A percentile compares a stretch with the other conserved stretches of the same genome.
Conservation (phyloP, 2,329 filamentous ascomycete species). For the Zymoseptoria pseudotritici region DNA sequence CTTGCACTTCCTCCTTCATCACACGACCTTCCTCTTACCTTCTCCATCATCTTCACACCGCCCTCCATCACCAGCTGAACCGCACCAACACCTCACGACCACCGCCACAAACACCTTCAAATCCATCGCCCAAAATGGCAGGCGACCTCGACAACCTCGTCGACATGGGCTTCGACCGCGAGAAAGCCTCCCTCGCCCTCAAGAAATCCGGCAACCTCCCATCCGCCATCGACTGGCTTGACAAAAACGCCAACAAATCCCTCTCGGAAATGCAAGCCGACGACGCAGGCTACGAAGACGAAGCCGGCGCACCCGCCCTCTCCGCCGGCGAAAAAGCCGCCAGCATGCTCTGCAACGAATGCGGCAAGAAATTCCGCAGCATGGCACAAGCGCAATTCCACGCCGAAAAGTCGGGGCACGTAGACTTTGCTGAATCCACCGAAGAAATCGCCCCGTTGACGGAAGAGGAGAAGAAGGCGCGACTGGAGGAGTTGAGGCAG, state of each 20-base stretch:
- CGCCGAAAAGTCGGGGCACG: slow-evolving; percentile 81
- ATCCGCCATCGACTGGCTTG: slow-evolving; percentile 88
- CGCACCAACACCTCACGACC: neutral
- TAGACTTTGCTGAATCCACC: slow-evolving; percentile 85
- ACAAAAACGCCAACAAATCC: slow-evolving; percentile 80
- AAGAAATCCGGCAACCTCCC: slow-evolving; percentile 73
- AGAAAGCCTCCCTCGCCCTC: slow-evolving; percentile 73
- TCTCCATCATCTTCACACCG: neutral
- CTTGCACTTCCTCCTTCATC: neutral
- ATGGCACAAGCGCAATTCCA: slow-evolving; percentile 81
- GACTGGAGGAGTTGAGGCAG: slow-evolving; percentile 64
- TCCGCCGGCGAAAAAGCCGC: slow-evolving; percentile 64
- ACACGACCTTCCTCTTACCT: neutral
- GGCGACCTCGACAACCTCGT: slow-evolving; percentile 55
- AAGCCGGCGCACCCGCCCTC: slow-evolving; percentile 52
- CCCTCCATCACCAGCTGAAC: neutral
- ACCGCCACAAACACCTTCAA: neutral
- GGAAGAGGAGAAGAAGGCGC: slow-evolving; percentile 81
- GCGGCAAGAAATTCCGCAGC: slow-evolving; percentile 81
- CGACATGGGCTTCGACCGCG: slow-evolving; percentile 72
- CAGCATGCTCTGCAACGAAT: slow-evolving; percentile 90
- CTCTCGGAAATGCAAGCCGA: slow-evolving; percentile 66
- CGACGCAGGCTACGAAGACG: slow-evolving; percentile 29
- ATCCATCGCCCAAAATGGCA: slow-evolving; percentile 30
- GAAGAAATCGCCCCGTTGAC: slow-evolving; percentile 88